A percentile compares a stretch with the other conserved stretches of the same genome.
These are phyloP conservation scores for Urochloa ruziziensis DNA, from an alignment of 176 grass and related monocot species.

Conservation along the genomic window DNA sequence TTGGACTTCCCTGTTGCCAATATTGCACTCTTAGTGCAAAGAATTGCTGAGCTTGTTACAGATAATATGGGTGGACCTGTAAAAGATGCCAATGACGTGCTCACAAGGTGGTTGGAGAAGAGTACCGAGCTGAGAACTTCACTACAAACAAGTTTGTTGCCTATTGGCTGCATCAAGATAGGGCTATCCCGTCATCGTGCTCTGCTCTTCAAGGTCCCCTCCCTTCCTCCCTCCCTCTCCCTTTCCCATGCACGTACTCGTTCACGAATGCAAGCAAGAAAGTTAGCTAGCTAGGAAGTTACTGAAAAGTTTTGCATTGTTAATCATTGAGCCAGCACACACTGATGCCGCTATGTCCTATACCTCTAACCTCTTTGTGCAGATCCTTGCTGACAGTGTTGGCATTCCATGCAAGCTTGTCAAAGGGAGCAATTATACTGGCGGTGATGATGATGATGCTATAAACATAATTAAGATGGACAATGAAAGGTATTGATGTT, in stretches of 20 bases:
- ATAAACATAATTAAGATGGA: conserved; percentile 98
- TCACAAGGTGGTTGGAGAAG: conserved; percentile 77
- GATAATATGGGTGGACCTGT: conserved; percentile 96
- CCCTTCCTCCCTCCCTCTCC: neutral
- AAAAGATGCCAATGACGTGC: conserved; percentile 86
- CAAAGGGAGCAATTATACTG: conserved; percentile 99
- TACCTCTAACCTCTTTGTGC: conserved; percentile 13
- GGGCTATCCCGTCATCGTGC: conserved; percentile 90
- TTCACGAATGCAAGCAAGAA: neutral
- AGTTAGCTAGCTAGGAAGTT: neutral
- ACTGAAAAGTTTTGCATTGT: neutral
- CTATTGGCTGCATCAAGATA: conserved; percentile 93
- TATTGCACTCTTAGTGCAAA: conserved; percentile 74
- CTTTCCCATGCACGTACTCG: neutral
- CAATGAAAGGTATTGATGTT: conserved; percentile 68
- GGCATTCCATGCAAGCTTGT: conserved; percentile 96
- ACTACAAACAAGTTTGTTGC: conserved; percentile 88
- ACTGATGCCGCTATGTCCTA: conserved; percentile 19
- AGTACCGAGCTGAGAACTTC: conserved; percentile 87
- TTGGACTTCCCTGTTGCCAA: conserved; percentile 78
- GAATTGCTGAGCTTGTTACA: conserved; percentile 92
- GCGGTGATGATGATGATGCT: conserved; percentile 92
- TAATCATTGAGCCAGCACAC: neutral
- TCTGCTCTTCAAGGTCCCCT: conserved; percentile 88
- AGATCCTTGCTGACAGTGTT: conserved; percentile 97